Conservation (phyloP, 768 basidiomycete species). For the Albatrellus ellisii region DNA sequence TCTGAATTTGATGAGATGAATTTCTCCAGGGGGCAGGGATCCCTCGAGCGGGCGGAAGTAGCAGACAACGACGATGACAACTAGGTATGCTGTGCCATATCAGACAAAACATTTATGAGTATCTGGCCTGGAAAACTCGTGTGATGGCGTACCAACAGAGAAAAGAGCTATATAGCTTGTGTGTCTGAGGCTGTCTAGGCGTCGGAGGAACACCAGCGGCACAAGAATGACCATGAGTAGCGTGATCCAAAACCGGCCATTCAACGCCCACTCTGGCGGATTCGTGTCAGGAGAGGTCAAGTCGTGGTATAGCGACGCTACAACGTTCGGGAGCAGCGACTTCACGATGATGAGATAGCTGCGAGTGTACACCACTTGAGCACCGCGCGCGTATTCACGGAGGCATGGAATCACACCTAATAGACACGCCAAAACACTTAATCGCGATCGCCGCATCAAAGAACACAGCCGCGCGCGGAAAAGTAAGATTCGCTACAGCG, state of each 20-base stretch:
- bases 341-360: constrained; percentile 90
- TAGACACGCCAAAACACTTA: constrained; percentile 95
- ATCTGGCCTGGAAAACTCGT: background rate
- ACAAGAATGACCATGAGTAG: constrained; percentile 64
- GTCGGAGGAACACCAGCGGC: constrained; percentile 75
- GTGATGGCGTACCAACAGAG: constrained; percentile 56
- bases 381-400: constrained; percentile 1
- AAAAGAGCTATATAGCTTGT: constrained; percentile 88
- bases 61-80: constrained; percentile 67
- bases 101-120: constrained; percentile 5
- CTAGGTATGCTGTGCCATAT: constrained; percentile 45
- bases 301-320: constrained; percentile 70
- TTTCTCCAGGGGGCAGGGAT: constrained; percentile 48
- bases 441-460: constrained; percentile 92
- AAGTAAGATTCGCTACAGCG: constrained; percentile 72
- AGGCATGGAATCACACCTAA: constrained; percentile 46
- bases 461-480: constrained; percentile 75
- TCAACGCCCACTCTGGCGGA: constrained; percentile 65
- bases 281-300: constrained; percentile 47
- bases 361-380: background rate
- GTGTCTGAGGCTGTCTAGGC: constrained; percentile 75
- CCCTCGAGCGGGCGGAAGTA: constrained; percentile 65
- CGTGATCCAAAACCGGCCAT: constrained; percentile 74
- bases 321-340: constrained; percentile 86
- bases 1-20: constrained; percentile 61